These are phyloP conservation scores for Dendrobium officinale DNA, from an alignment of 106 monocot species.

Conservation along the genomic window DNA sequence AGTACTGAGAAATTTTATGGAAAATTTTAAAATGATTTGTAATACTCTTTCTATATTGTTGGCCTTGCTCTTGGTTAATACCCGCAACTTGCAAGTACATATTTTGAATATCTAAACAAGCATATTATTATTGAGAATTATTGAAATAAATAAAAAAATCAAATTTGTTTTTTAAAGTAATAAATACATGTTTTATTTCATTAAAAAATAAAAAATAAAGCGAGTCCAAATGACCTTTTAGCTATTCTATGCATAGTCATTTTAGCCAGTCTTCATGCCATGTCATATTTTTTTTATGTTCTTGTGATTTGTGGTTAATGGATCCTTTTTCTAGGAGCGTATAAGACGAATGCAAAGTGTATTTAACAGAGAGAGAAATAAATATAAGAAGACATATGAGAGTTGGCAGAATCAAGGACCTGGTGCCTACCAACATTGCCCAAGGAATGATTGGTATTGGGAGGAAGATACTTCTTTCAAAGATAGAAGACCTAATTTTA, in stretches of 20 bases:
- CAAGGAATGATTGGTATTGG: constrained; percentile 82
- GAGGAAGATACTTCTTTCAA: constrained; percentile 43
- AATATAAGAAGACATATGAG: constrained; percentile 44
- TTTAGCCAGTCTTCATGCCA: background rate
- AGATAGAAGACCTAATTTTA: constrained; percentile 37
- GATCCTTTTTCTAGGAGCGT: constrained; percentile 43
- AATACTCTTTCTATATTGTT: no score
- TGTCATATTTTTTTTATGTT: background rate
- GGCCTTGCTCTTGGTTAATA: no score
- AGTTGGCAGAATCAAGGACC: constrained; percentile 40
- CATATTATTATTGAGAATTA: no score
- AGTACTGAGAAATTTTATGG: no score
- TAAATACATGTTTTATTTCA: no score
- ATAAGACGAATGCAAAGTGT: constrained; percentile 78
- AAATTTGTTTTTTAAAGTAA: no score
- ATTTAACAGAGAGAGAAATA: constrained; percentile 69
- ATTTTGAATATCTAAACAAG: no score
- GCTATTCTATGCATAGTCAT: background rate
- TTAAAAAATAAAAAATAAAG: no score
- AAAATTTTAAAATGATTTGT: no score
- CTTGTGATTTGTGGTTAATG: background rate
- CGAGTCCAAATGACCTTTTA: no score
- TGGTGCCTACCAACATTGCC: constrained; percentile 48
- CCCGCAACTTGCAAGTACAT: no score
- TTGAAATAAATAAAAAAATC: no score